These are phyloP conservation scores for Sporothrix pallida DNA, from an alignment of 2,329 filamentous ascomycete species.

Conservation along the genomic window DNA sequence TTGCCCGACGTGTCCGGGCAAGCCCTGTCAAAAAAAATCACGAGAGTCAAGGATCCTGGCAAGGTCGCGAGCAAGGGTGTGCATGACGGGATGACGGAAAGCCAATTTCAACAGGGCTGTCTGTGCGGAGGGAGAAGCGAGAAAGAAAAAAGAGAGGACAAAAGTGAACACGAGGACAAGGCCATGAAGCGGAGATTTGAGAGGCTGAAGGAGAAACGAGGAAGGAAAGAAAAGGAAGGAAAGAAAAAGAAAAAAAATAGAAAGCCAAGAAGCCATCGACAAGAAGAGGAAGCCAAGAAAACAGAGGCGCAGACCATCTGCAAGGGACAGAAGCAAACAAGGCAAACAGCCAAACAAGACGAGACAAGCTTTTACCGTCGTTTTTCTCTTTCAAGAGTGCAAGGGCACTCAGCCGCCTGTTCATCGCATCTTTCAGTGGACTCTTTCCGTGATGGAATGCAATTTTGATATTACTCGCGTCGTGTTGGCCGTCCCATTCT, in stretches of 20 bases:
- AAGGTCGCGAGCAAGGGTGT: not conserved
- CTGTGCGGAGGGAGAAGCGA: not conserved
- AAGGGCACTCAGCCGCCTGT: not conserved
- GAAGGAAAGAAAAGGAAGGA: not conserved
- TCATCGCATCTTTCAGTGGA: not conserved
- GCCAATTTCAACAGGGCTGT: constrained; percentile 16
- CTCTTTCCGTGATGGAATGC: not conserved
- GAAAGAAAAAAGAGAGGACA: not conserved
- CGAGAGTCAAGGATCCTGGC: too few species aligned
- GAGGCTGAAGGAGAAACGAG: not conserved
- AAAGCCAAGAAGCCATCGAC: too few species aligned
- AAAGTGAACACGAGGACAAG: not conserved
- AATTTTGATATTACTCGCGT: not conserved
- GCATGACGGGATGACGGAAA: constrained; percentile 13
- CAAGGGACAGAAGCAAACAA: not conserved
- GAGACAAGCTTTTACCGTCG: too few species aligned
- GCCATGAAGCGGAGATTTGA: not conserved
- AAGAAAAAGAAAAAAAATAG: not conserved
- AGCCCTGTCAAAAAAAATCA: not conserved
- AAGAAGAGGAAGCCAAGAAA: too few species aligned
- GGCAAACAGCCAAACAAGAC: too few species aligned
- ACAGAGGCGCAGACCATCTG: too few species aligned
- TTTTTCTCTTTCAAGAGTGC: not conserved
- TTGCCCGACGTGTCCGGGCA: constrained; percentile 16
- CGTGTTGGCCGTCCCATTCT: not conserved